Conservation (phyloP, 495 filamentous ascomycete genomes). For the Thozetella sp. region DNA sequence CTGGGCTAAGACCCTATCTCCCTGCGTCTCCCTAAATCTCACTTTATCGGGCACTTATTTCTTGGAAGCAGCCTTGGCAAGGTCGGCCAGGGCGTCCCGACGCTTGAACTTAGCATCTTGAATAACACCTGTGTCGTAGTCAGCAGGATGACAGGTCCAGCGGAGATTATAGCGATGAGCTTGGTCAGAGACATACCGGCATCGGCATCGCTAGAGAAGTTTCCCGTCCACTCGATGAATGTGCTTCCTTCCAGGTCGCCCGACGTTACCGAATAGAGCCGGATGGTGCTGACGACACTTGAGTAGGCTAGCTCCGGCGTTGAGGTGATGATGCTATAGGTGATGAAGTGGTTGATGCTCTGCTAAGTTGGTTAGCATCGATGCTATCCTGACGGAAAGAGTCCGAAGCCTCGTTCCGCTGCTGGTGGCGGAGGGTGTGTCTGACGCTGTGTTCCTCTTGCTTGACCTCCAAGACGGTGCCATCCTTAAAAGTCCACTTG, state of each 20-base stretch:
- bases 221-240: conserved; percentile 64
- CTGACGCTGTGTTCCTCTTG: conserved; percentile 70
- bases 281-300: conserved; percentile 62
- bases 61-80: conserved; percentile 55
- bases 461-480: conserved; percentile 65
- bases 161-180: not conserved
- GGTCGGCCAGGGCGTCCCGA: conserved; percentile 63
- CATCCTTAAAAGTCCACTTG: conserved; percentile 67
- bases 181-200: conserved; percentile 47
- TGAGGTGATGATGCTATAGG: conserved; percentile 66
- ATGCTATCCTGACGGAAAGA: conserved; percentile 1
- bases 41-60: no score
- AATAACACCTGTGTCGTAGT: conserved; percentile 54
- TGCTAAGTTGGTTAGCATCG: conserved; percentile 19
- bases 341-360: conserved; percentile 72
- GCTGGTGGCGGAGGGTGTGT: not conserved
- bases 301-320: conserved; percentile 60
- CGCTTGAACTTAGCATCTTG: conserved; percentile 76
- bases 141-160: conserved; percentile 6
- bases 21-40: no score
- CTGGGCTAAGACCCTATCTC: not conserved
- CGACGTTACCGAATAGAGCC: conserved; percentile 59
- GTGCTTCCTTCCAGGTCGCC: conserved; percentile 61
- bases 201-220: conserved; percentile 70
- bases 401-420: not conserved